Evolutionary conservation across 2,329 filamentous ascomycete genomes (phyloP).

Genomic region (Colletotrichum musae): DNA sequence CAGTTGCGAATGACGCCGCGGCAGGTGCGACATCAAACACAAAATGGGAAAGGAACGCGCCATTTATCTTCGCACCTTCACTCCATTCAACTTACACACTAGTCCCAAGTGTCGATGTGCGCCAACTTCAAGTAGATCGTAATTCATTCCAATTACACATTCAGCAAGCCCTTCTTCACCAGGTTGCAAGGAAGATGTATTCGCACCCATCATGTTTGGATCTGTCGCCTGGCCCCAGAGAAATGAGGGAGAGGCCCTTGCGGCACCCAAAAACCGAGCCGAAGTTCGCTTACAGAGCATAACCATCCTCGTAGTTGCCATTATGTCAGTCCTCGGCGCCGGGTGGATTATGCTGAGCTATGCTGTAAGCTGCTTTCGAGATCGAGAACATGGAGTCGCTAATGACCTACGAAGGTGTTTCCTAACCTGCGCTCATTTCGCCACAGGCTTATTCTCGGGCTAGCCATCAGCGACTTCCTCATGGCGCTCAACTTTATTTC

Average conservation of each 20-base stretch:
- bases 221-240: background rate
- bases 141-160: no score
- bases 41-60: no score
- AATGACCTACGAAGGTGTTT: constrained; percentile 49
- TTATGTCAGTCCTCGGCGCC: constrained; percentile 53
- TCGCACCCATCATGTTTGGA: constrained; percentile 1
- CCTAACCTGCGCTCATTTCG: constrained; percentile 54
- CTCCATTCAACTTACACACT: no score
- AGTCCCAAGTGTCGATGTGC: no score
- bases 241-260: constrained; percentile 32
- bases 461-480: constrained; percentile 56
- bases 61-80: no score
- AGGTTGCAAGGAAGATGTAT: no score
- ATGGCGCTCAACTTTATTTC: constrained; percentile 58
- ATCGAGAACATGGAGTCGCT: background rate
- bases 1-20: no score
- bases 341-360: constrained; percentile 56
- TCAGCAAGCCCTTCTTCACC: no score
- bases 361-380: constrained; percentile 42
- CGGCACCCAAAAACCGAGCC: constrained; percentile 42
- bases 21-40: no score
- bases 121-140: no score
- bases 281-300: constrained; percentile 46
- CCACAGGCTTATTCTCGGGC: constrained; percentile 56
- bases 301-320: constrained; percentile 51